Evolutionary conservation across 305 asterid species (phyloP).

Genomic region (Rubia peregrina): DNA sequence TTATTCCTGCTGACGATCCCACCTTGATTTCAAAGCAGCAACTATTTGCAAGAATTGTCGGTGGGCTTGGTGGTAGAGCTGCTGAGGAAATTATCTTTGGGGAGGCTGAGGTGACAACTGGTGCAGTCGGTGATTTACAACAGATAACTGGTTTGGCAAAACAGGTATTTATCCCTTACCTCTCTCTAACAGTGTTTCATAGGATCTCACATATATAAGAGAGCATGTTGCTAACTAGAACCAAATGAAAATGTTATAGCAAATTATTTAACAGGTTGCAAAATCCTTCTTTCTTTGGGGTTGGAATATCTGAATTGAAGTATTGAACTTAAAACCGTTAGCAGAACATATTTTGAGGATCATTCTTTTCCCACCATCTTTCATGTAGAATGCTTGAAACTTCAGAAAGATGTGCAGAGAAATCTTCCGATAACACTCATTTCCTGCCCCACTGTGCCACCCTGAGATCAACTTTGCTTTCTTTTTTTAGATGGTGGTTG

Average conservation of each 20-base stretch:
- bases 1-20: slow-evolving; percentile 89
- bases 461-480: slow-evolving; percentile 1
- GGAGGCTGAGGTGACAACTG: slow-evolving; percentile 85
- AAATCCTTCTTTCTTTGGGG: neutral
- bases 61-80: slow-evolving; percentile 99
- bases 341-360: neutral
- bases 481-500: slow-evolving; percentile 64
- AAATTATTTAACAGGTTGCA: neutral
- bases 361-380: neutral
- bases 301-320: neutral
- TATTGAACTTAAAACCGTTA: neutral
- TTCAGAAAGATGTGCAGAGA: neutral
- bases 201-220: neutral
- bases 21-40: slow-evolving; percentile 90
- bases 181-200: neutral
- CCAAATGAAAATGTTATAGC: neutral
- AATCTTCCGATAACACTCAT: neutral
- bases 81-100: slow-evolving; percentile 92
- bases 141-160: slow-evolving; percentile 86
- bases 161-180: slow-evolving; percentile 40
- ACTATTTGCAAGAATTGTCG: slow-evolving; percentile 84
- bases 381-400: neutral
- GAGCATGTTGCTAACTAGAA: neutral
- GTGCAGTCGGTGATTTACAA: slow-evolving; percentile 90
- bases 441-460: neutral